Evolutionary conservation across 2,329 filamentous ascomycete species (phyloP).

Genomic region (Herpotrichia juniperi): DNA sequence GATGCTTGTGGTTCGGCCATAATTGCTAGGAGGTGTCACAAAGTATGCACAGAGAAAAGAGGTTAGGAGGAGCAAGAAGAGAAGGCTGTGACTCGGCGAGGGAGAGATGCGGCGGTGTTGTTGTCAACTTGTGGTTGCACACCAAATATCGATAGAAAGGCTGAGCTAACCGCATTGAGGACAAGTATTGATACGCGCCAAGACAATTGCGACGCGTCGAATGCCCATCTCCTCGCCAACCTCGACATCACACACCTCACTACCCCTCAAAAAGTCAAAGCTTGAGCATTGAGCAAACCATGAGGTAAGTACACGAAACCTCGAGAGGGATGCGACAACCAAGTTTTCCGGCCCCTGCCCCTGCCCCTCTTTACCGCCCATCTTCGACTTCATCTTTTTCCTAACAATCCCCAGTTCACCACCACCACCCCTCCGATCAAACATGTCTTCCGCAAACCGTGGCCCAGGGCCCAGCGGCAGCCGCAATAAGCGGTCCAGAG

Average conservation of each 20-base stretch:
- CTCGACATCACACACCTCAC: not conserved
- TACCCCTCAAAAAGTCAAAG: not conserved
- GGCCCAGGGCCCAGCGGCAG: conserved; percentile 61
- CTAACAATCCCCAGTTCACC: conserved; percentile 69
- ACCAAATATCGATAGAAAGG: not conserved
- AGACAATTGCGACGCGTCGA: conserved; percentile 5
- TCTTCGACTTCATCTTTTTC: conserved; percentile 4
- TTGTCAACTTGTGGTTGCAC: not conserved
- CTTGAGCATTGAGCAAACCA: conserved; percentile 14
- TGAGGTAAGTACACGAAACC: conserved; percentile 23
- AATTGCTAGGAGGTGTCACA: not conserved
- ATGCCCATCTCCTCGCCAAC: too few species aligned
- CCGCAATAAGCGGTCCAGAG: conserved; percentile 71
- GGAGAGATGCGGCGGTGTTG: not conserved
- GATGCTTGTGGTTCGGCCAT: conserved; percentile 38
- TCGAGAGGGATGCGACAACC: not conserved
- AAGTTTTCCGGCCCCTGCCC: conserved; percentile 4
- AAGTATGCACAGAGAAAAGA: not conserved
- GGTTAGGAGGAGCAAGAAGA: not conserved
- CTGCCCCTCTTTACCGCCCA: conserved; percentile 26
- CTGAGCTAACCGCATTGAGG: conserved; percentile 3
- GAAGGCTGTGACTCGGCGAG: not conserved
- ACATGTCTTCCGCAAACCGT: conserved; percentile 83
- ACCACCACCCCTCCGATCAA: conserved; percentile 79
- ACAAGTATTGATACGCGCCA: conserved; percentile 4